Base-by-base conservation (phyloP, 2,329 filamentous ascomycete species). In the Paracoccidioides lutzii region DNA sequence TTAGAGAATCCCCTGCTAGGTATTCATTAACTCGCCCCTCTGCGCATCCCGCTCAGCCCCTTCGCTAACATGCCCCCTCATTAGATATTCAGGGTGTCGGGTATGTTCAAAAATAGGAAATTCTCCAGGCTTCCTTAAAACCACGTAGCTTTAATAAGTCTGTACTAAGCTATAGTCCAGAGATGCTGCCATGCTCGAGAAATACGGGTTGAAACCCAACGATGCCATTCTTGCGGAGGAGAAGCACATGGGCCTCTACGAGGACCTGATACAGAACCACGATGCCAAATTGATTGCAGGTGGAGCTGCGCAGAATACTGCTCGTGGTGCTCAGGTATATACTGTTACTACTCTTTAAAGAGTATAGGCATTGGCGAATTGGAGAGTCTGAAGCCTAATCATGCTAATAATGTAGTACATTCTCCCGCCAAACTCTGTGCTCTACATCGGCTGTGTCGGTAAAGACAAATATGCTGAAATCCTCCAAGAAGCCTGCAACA, bases 1-100 rank as follows among this genome's bases (percentile, higher is more conserved):
- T 77, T 98, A 67, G 93, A 96, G 85, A 98, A 98, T 76, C 93
- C 93, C 73, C 84, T 98, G 66, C 87, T 98, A 67, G 91, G 87
- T 90, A 22, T 22, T 22, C 22, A 22, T 22, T 2, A 76, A 64
- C 80, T 74, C 33, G 35, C 8, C 46, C 46, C 44, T 52, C 10
- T 33, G 40, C 14, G 41, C 14, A 46, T 50, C 42, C 32, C 44
- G 46, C 58, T 43, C 55, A 49, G 57, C 42, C 35, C 38, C 8
- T 42, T 46, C 59, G 56, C 64, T 66, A 59, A 69, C 58, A 30
- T 40, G 49, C 44, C 28, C 28, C 46, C 60, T 53, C 33, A 42
- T 58, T 65, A 90, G 88, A 98, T 71, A 98, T 98, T 72, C 91
- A 96, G 76, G 93, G 86, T 65, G 73, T 78, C 65, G 82, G 81